A percentile compares a stretch with the other conserved stretches of the same genome.
phyloP scores from a whole-genome alignment of 805 yeast genomes.

The Soucietia sequanensis region DNA sequence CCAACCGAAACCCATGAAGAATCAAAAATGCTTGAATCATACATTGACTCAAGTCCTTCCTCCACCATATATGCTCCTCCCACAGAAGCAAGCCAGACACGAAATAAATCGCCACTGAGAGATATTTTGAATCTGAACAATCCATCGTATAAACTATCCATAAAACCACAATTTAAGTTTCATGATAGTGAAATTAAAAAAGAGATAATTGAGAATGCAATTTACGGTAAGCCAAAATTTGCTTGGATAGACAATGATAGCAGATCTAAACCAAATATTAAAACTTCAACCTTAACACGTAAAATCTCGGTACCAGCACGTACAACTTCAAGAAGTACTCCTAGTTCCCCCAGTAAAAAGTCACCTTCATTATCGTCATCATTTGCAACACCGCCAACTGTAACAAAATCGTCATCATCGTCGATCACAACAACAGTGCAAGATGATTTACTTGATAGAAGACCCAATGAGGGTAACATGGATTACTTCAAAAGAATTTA shows the following conservation, averaged over 20 bases:
- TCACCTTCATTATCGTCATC: too few relatives aligned
- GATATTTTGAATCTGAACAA: slow-evolving; percentile 17
- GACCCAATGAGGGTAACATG: slow-evolving; percentile 7
- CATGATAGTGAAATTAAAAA: slow-evolving; percentile 9
- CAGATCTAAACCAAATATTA: too few relatives aligned
- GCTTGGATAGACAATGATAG: slow-evolving; percentile 5
- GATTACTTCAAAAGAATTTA: slow-evolving; percentile 10
- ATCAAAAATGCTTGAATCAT: too few relatives aligned
- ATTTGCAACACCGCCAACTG: too few relatives aligned
- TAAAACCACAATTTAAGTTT: slow-evolving; percentile 21
- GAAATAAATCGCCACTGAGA: slow-evolving; percentile 8
- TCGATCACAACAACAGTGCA: too few relatives aligned
- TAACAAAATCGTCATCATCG: too few relatives aligned
- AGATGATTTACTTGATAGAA: slow-evolving; percentile 1
- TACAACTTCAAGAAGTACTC: too few relatives aligned
- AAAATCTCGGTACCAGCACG: too few relatives aligned
- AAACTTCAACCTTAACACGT: too few relatives aligned
- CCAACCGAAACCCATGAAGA: too few relatives aligned
- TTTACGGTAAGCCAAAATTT: slow-evolving; percentile 18
- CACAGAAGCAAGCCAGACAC: too few relatives aligned
- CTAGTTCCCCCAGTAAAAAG: too few relatives aligned
- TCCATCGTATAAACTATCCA: slow-evolving; percentile 17
- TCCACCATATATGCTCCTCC: background rate
- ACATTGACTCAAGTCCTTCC: background rate
- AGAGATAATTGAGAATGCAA: background rate